Evolutionary conservation across 352 stramenopile genomes (phyloP).

Genomic region (Phytopythium montanum): DNA sequence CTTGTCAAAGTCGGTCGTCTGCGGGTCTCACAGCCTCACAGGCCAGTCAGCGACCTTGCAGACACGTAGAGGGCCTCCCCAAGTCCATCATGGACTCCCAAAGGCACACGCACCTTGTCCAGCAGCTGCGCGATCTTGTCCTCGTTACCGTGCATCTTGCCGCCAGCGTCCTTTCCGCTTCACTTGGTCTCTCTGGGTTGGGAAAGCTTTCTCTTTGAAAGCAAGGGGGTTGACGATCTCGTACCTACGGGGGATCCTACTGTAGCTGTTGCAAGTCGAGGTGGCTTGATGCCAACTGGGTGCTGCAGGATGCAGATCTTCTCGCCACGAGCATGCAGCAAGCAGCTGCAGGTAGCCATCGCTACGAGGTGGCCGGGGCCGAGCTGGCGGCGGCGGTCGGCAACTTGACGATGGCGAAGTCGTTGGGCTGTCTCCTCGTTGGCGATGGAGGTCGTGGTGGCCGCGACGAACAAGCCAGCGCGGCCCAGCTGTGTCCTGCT

Average conservation of each 20-base stretch:
- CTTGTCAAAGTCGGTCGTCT: slow-evolving; percentile 92
- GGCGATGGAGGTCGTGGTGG: slow-evolving; percentile 48
- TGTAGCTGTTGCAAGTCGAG: too few relatives aligned
- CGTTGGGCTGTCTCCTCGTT: slow-evolving; percentile 42
- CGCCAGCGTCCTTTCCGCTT: not conserved
- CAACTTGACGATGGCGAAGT: slow-evolving; percentile 59
- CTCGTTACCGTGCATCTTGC: slow-evolving; percentile 61
- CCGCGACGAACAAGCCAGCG: slow-evolving; percentile 29
- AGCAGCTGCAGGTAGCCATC: slow-evolving; percentile 65
- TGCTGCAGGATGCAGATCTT: slow-evolving; percentile 75
- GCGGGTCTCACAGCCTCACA: not conserved
- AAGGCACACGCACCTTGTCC: slow-evolving; percentile 49
- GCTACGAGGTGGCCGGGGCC: slow-evolving; percentile 39
- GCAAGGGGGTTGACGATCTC: too few relatives aligned
- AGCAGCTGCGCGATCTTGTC: slow-evolving; percentile 77
- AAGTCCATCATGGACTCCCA: not conserved
- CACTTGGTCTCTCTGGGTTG: not conserved
- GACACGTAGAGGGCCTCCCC: not conserved
- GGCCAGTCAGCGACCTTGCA: not conserved
- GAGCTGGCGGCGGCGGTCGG: slow-evolving; percentile 22
- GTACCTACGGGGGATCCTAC: too few relatives aligned
- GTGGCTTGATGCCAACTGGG: slow-evolving; percentile 44
- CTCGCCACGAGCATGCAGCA: slow-evolving; percentile 40
- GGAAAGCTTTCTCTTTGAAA: too few relatives aligned
- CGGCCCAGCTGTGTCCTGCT: slow-evolving; percentile 43